These are phyloP conservation scores for Phaeosphaeriaceae sp. DNA, from an alignment of 2,329 filamentous ascomycete species.

Conservation along the genomic window DNA sequence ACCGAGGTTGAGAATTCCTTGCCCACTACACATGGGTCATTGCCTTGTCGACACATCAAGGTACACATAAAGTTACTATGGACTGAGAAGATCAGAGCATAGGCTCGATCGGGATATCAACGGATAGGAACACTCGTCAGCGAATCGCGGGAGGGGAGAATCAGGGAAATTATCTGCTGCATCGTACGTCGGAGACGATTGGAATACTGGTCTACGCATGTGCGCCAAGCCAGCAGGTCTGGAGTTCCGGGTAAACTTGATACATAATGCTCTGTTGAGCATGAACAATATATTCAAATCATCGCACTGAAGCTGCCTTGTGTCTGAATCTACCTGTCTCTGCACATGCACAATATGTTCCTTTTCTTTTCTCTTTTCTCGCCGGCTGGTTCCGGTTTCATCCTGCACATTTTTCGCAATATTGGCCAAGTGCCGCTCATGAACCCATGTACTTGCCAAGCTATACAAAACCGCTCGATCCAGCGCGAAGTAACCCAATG, in stretches of 20 bases:
- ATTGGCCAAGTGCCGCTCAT: background rate
- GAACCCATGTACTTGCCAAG: background rate
- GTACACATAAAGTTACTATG: no score
- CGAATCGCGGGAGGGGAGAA: background rate
- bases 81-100: background rate
- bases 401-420: background rate
- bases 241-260: no score
- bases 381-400: background rate
- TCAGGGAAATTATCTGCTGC: background rate
- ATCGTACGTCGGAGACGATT: background rate
- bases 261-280: background rate
- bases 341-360: background rate
- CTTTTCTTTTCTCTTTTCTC: constrained; percentile 8
- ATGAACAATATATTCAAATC: background rate
- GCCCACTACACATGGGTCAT: no score
- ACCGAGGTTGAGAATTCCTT: no score
- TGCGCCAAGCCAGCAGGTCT: constrained; percentile 12
- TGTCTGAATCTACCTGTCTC: background rate
- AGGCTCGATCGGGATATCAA: background rate
- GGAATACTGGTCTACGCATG: constrained; percentile 11
- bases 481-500: background rate
- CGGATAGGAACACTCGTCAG: background rate
- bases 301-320: background rate
- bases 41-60: no score
- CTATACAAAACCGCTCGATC: constrained; percentile 1